Percentiles rank a stretch among this genome's conserved stretches.
Evolutionary conservation across 2,329 filamentous ascomycete genomes (phyloP).

Genomic region (Westerdykella aurantiaca): DNA sequence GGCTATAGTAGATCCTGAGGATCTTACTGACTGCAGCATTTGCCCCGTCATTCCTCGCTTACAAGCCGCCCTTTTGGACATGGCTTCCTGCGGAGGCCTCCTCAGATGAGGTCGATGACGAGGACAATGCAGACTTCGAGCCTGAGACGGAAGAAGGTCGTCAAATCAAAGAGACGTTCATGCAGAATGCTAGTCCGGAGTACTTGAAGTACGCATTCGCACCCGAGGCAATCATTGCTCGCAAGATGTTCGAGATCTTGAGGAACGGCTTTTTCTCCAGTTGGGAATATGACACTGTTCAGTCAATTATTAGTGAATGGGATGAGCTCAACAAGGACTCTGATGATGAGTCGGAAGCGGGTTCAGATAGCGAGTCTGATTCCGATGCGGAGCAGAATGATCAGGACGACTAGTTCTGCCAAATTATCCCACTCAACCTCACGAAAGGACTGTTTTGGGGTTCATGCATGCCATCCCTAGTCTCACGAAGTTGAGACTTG

Average conservation of each 20-base stretch:
- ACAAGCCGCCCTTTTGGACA: conserved; percentile 27
- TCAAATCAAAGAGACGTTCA: conserved; percentile 23
- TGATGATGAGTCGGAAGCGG: too few relatives aligned
- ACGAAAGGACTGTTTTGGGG: too few relatives aligned
- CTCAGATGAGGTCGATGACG: conserved; percentile 8
- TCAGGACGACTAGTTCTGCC: too few relatives aligned
- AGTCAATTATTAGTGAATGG: conserved; percentile 6
- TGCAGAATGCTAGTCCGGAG: conserved; percentile 18
- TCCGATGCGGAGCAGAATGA: too few relatives aligned
- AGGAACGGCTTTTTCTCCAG: conserved; percentile 1
- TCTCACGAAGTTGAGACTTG: too few relatives aligned
- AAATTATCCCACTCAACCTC: too few relatives aligned
- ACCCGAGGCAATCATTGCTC: conserved; percentile 16
- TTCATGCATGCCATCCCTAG: too few relatives aligned
- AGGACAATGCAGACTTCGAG: conserved; percentile 13
- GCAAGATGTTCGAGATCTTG: conserved; percentile 9
- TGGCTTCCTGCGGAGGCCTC: conserved; percentile 18
- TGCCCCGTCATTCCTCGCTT: conserved; percentile 28
- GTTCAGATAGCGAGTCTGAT: too few relatives aligned
- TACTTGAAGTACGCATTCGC: conserved; percentile 21
- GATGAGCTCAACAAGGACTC: conserved; percentile 4
- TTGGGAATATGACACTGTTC: not conserved
- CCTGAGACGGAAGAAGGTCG: conserved; percentile 4
- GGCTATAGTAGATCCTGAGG: too few relatives aligned
- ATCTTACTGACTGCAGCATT: conserved; percentile 14